phyloP scores from a whole-genome alignment of 2,329 filamentous ascomycete genomes.

The Cladosporium halotolerans region DNA sequence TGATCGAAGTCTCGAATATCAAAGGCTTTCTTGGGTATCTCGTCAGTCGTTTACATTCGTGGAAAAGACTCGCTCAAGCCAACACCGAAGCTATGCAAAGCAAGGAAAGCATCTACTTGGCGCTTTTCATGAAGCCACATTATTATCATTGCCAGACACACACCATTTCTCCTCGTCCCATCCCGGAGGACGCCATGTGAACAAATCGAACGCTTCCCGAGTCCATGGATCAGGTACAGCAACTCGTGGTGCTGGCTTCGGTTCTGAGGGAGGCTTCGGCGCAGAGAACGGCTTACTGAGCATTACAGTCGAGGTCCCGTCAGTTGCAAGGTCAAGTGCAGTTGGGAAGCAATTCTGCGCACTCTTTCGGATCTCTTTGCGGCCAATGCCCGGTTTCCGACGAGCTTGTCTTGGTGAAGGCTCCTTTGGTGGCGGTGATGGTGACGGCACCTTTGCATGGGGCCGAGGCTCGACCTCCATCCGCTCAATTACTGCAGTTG shows the following conservation, averaged over 20 bases:
- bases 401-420: neutral
- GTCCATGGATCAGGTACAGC: constrained; percentile 60
- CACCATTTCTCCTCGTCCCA: constrained; percentile 30
- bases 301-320: constrained; percentile 24
- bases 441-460: neutral
- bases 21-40: constrained; percentile 7
- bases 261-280: constrained; percentile 17
- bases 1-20: neutral
- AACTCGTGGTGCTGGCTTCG: constrained; percentile 14
- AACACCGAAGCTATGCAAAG: constrained; percentile 4
- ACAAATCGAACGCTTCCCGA: constrained; percentile 60
- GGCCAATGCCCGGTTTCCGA: neutral
- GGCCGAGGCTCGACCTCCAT: neutral
- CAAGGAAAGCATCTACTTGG: neutral
- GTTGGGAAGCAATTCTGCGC: constrained; percentile 5
- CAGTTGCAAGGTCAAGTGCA: constrained; percentile 19
- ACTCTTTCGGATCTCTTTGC: constrained; percentile 4
- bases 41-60: constrained; percentile 9
- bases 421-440: neutral
- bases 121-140: neutral
- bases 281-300: constrained; percentile 26
- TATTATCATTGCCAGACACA: constrained; percentile 2
- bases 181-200: constrained; percentile 52
- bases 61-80: neutral
- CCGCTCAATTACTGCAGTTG: neutral